Conservation (phyloP, 2,329 filamentous ascomycete species). For the Aspergillus sp. region DNA sequence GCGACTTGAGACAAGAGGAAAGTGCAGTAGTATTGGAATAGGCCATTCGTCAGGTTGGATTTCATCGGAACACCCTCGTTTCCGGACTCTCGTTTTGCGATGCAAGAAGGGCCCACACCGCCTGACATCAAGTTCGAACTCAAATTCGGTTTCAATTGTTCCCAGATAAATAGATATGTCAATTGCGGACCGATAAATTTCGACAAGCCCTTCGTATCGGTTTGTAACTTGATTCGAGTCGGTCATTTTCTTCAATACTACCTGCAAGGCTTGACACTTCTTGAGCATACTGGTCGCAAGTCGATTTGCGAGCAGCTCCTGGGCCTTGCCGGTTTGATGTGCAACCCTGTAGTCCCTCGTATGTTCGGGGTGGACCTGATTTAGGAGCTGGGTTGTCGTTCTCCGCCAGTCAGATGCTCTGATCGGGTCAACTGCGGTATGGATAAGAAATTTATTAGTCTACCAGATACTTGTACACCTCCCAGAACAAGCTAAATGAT, state of each 20-base stretch:
- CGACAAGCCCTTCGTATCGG: neutral
- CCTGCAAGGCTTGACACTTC: neutral
- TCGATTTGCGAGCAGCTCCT: neutral
- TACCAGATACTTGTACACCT: neutral
- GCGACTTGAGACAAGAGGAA: too few species aligned
- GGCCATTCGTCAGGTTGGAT: too few species aligned
- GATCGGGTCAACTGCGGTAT: neutral
- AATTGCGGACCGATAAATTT: neutral
- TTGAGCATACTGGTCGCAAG: neutral
- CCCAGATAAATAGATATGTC: neutral
- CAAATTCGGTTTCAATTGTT: neutral
- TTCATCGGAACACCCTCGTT: neutral
- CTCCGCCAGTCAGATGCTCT: neutral
- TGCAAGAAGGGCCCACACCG: neutral
- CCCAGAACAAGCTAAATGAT: too few species aligned
- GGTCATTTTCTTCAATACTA: neutral
- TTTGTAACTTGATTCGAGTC: neutral
- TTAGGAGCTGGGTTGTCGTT: neutral
- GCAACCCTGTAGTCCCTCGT: neutral
- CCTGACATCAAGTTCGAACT: neutral
- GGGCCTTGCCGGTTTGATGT: neutral
- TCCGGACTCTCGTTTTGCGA: neutral
- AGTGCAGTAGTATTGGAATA: too few species aligned
- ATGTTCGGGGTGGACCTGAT: neutral
- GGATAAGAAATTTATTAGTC: neutral